Base-by-base conservation (phyloP, 805 yeast genomes). In the Nakazawaea sp. region DNA sequence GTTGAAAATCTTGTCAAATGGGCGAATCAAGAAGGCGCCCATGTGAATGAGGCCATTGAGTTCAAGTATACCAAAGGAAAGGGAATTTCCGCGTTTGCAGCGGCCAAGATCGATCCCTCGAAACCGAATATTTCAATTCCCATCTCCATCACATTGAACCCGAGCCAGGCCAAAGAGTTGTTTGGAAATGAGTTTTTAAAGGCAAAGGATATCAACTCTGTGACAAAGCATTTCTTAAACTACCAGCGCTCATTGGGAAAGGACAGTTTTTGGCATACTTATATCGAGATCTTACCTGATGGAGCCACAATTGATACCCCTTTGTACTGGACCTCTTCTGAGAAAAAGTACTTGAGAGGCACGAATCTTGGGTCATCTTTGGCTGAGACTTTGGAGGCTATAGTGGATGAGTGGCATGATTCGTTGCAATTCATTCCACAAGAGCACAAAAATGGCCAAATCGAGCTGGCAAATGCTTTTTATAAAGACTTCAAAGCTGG, bases 291-390 rank as follows among this genome's bases (percentile, higher is more conserved):
- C 8, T 56, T 67, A 23, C 72, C 66, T 2, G 47, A 58, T 2
- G 59, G 69, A 9, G 52, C 49, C 2, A 58, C 62, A 5, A 64
- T 75, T 16, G 66, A 68, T n/a, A 64, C 78, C 9, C 95, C 96
- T 1, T 70, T 72, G 36, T 75, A 73, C 45, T 88, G 89, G 87
- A 60, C 59, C 23, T 51, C 64, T 0, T 59, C 58, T 2, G 84
- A 81, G 30, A 62, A 72, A 37, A 53, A 58, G 4, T 50, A 67
- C 24, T 53, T 88, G 9, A 61, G 66, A 30, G 89, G 89, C 0
- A 81, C 95, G 0, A 89, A 87, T 52, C 64, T 85, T 18, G 72
- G 69, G n/a, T 59, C 68, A 30, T 67, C 79, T 2, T 52, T 81
- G 24, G 64, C 66, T 17, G 65, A 65, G n/a, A 68, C 70, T 30